Evolutionary conservation across 176 grass and related monocot species (phyloP), one percentile per base, ranked within the genome.

Genomic region (Olyra latifolia): DNA sequence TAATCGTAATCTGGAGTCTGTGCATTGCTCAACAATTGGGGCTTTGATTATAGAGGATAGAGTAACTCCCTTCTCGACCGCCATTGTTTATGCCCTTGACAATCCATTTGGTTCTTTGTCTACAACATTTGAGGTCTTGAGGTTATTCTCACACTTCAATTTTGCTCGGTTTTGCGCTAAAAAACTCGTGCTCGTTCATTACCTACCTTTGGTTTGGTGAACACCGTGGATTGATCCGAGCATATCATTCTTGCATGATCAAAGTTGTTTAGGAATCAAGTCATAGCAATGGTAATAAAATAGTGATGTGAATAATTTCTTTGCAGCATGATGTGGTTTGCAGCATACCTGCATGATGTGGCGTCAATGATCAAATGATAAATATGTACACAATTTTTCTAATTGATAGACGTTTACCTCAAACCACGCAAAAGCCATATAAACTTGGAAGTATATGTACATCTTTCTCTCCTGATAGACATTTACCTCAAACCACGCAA

Each of bases 21-120:
- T 97, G 94, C 71, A 42, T 92, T 32, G 50, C 94, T 69, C 94
- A 97, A 71, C 85, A 94, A 82, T 77, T 94, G 57, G 81, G 85
- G 22, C 54, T 75, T 80, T 23, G 8, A 45, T 92, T 75, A 40
- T 90, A 67, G 71, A 94, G 66, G 80, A 71, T 39, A 46, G 27
- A 86, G 50, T 46, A 71, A 19, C 76, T 38, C 63, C 77, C 16
- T 28, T 94, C 68, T 27, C 92, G 44, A 64, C 42, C 40, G 84
- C 91, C 43, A 76, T 92, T 82, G 77, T 82, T 43, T 84, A 97
- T 86, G 91, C 87, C 35, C 80, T 94, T 10, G 91, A 97, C 48
- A 97, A 97, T 86, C 89, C 85, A 62, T 97, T 97, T 72, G 85
- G 89, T 86, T 97, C 91, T 23, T 75, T 94, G 46, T 94, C 91